phyloP scores from a whole-genome alignment of 1,139 yeast species.

The Yamadazyma trypodendri region DNA sequence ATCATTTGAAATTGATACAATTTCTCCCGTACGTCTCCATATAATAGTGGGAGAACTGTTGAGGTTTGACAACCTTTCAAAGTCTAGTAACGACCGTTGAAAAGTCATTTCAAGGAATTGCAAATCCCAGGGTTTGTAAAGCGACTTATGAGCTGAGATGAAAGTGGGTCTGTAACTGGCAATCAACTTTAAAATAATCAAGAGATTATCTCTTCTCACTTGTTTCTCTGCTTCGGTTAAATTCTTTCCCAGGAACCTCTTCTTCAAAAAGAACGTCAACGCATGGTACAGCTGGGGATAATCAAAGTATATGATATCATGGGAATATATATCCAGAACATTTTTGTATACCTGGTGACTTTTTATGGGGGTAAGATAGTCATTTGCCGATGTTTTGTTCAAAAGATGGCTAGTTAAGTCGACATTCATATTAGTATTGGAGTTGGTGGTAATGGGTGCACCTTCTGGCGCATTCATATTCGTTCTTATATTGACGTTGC shows the following conservation, averaged over 20 bases:
- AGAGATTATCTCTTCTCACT: conserved; percentile 43
- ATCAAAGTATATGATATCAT: conserved; percentile 56
- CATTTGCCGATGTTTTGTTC: conserved; percentile 10
- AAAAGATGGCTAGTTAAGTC: conserved; percentile 12
- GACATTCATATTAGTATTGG: conserved; percentile 6
- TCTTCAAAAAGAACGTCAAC: conserved; percentile 53
- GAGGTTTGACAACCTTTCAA: conserved; percentile 57
- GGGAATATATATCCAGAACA: conserved; percentile 64
- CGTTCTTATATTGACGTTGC: background rate
- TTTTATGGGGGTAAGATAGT: conserved; percentile 54
- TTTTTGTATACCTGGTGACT: conserved; percentile 61
- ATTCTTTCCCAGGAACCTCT: conserved; percentile 47
- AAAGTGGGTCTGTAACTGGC: conserved; percentile 73
- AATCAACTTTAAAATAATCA: conserved; percentile 61
- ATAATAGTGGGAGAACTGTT: conserved; percentile 69
- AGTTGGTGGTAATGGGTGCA: no score
- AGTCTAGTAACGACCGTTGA: conserved; percentile 66
- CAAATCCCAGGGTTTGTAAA: conserved; percentile 61
- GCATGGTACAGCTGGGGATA: conserved; percentile 69
- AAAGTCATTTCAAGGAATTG: conserved; percentile 66
- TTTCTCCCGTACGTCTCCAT: conserved; percentile 79
- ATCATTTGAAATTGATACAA: conserved; percentile 69
- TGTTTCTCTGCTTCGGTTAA: conserved; percentile 29
- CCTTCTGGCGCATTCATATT: background rate
- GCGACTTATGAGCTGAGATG: conserved; percentile 67